Conservation (phyloP, 768 basidiomycete species). For the Leucosporidium scottii region DNA sequence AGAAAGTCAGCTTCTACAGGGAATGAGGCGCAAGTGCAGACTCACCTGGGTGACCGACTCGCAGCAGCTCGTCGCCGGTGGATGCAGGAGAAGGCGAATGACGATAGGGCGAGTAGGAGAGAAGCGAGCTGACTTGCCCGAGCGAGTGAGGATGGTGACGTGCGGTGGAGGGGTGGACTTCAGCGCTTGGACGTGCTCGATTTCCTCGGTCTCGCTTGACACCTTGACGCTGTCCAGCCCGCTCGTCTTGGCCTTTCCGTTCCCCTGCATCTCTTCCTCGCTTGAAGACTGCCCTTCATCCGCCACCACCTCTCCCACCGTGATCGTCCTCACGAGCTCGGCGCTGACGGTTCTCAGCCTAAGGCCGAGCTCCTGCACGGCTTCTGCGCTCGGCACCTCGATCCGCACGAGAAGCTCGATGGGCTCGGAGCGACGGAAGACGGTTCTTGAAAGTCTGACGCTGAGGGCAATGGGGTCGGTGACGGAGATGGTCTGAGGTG, state of each 20-base stretch:
- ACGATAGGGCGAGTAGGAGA: conserved; percentile 67
- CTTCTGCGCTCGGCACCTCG: conserved; percentile 62
- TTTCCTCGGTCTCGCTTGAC: background rate
- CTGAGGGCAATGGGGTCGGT: conserved; percentile 56
- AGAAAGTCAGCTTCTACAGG: conserved; percentile 51
- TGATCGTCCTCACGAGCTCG: conserved; percentile 61
- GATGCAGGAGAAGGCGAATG: conserved; percentile 71
- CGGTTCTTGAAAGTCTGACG: conserved; percentile 64
- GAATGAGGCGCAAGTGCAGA: background rate
- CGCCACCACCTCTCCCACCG: background rate
- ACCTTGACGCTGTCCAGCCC: background rate
- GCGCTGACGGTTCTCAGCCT: conserved; percentile 71
- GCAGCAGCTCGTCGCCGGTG: conserved; percentile 36
- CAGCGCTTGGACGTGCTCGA: background rate
- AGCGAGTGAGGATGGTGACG: conserved; percentile 54
- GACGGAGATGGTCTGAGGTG: conserved; percentile 3
- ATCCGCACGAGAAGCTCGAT: conserved; percentile 74
- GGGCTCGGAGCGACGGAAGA: conserved; percentile 62
- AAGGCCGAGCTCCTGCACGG: conserved; percentile 63
- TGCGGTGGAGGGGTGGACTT: background rate
- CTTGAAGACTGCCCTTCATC: too few species aligned
- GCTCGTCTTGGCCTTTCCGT: background rate
- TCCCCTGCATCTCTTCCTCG: background rate
- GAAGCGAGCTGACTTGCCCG: conserved; percentile 87
- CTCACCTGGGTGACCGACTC: conserved; percentile 44